Evolutionary conservation across 192 early-diverging fungal species (phyloP).

Genomic region (Phlyctochytrium planicorne): DNA sequence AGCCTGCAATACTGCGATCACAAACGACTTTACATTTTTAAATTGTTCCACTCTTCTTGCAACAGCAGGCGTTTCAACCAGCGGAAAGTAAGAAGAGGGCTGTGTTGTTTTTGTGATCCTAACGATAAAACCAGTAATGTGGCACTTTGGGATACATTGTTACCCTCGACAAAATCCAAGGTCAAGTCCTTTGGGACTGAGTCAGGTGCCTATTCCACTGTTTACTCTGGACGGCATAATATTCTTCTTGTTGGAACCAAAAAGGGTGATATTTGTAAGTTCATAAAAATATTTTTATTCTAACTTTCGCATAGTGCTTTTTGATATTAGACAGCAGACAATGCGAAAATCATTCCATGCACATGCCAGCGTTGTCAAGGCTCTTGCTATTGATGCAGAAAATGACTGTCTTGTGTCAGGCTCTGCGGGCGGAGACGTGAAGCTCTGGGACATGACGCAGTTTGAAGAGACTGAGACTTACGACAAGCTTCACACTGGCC

Average conservation of each 20-base stretch:
- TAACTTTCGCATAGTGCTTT: slow-evolving; percentile 50
- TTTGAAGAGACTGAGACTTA: slow-evolving; percentile 43
- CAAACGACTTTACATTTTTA: slow-evolving; percentile 74
- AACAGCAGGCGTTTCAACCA: slow-evolving; percentile 66
- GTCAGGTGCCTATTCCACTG: slow-evolving; percentile 65
- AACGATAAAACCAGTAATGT: slow-evolving; percentile 55
- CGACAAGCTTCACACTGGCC: slow-evolving; percentile 19
- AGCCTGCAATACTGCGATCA: slow-evolving; percentile 57
- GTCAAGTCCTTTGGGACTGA: slow-evolving; percentile 69
- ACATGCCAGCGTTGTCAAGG: slow-evolving; percentile 60
- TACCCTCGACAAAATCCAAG: slow-evolving; percentile 59
- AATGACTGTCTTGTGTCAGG: slow-evolving; percentile 63
- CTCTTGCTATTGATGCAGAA: slow-evolving; percentile 61
- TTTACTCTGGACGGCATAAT: slow-evolving; percentile 58
- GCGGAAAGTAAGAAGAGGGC: slow-evolving; percentile 34
- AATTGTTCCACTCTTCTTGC: slow-evolving; percentile 70
- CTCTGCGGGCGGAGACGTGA: slow-evolving; percentile 67
- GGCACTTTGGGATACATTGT: slow-evolving; percentile 74
- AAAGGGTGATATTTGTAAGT: slow-evolving; percentile 72
- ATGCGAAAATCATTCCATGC: slow-evolving; percentile 67
- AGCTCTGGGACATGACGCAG: slow-evolving; percentile 43
- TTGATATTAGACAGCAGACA: slow-evolving; percentile 69
- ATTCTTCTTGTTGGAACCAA: slow-evolving; percentile 72
- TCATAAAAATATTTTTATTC: background rate
- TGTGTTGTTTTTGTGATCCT: slow-evolving; percentile 14